Base-by-base conservation (phyloP, 2,329 filamentous ascomycete species). In the Monosporascus cannonballus region DNA sequence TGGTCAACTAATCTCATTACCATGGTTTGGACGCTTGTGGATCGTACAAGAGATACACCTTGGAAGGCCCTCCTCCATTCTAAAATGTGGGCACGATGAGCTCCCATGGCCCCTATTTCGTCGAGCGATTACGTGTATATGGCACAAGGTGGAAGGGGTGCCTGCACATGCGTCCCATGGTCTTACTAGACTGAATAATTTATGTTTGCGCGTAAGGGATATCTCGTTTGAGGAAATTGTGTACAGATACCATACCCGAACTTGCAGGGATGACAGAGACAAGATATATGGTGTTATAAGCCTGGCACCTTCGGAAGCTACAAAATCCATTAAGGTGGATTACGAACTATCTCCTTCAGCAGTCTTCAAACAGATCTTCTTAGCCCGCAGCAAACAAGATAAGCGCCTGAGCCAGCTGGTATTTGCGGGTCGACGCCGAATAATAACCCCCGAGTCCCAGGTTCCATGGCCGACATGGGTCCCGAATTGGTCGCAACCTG, bases 1-100 rank as follows among this genome's bases (percentile, higher is more conserved):
- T 9, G 14, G 6, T 6, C 15, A 30, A 4, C 7, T 60, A 4
- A 50, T 22, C 8, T 27, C 8, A 18, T 17, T 20, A 3, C 18
- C 8, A 11, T 61, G 53, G 51, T 53, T 58, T 18, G 1, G 2
- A 3, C 54, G 57, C 11, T 25, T 62, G 9, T 61, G 58, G 59
- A 37, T 61, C 17, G 39, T 60, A 18, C 59, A 63, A 37, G 59
- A 61, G 22, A 54, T 63, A 18, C 52, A 56, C 3, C 44, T 57
- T n/a, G 58, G 50, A 6, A 52, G 22, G 45, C 17, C 22, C 2
- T 20, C 42, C 8, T 53, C 60, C 3, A 22, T 61, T 18, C 4
- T 61, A 1, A 22, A 54, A n/a, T 61, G 56, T 24, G 59, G 60
- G 1, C 14, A 39, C 25, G 52, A 54, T n/a, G 56, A 56, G 25